Conservation (phyloP, 1,284 basidiomycete genomes). For the Ceratobasidium sp. region DNA sequence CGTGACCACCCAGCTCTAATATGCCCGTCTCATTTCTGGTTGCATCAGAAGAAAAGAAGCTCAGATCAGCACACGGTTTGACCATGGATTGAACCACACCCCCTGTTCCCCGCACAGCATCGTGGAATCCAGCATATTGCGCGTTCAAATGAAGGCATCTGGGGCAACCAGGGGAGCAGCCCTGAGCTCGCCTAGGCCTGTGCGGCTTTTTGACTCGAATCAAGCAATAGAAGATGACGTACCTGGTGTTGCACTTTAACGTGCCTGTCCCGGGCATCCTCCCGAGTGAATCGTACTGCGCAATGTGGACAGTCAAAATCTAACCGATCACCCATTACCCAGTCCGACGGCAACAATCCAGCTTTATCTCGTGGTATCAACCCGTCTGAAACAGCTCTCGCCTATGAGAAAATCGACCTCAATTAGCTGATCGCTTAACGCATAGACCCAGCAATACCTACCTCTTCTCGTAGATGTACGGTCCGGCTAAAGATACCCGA, state of each 20-base stretch:
- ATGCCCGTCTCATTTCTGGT: constrained; percentile 34
- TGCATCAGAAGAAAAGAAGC: constrained; percentile 41
- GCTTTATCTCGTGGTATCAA: constrained; percentile 37
- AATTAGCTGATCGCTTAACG: not conserved
- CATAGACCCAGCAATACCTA: not conserved
- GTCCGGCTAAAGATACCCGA: constrained; percentile 14
- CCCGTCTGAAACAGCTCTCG: constrained; percentile 38
- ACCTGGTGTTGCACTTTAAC: constrained; percentile 40
- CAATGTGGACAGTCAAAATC: constrained; percentile 40
- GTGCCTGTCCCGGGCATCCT: constrained; percentile 40
- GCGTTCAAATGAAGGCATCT: not conserved
- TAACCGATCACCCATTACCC: constrained; percentile 39
- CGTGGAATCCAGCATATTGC: constrained; percentile 12
- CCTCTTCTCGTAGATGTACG: constrained; percentile 39
- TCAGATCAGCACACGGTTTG: constrained; percentile 7
- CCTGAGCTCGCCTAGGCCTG: not conserved
- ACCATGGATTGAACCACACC: constrained; percentile 16
- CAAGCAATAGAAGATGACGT: constrained; percentile 22
- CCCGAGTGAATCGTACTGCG: constrained; percentile 35
- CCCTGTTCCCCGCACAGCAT: not conserved
- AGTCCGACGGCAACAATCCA: constrained; percentile 25
- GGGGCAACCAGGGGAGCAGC: constrained; percentile 8
- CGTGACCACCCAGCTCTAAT: constrained; percentile 3
- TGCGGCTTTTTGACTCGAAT: not conserved
- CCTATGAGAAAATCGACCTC: not conserved